Evolutionary conservation across 106 monocot genomes (phyloP), one percentile per base, ranked within the genome.

Genomic region (Apostasia shenzhenica): DNA sequence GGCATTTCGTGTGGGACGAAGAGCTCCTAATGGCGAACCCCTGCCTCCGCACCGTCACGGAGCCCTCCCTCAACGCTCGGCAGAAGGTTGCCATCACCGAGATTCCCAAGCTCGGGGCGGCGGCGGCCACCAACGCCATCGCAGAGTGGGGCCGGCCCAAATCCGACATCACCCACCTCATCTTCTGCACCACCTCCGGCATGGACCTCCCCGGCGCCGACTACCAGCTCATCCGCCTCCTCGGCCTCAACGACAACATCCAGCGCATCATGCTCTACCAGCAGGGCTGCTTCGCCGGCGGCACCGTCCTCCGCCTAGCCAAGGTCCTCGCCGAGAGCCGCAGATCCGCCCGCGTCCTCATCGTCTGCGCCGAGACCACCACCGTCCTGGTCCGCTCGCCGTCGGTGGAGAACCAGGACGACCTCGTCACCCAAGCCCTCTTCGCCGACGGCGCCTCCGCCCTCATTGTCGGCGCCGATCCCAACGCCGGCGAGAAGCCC

Each of bases 251-350:
- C 13, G 3, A 2, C 14, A 44, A 41, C 56, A 59, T 47, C 46
- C 57, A 70, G 70, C 57, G 70, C 5, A 13, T 70, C 58, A 70
- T 58, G 70, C 58, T 70, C 45, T 70, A 70, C 70, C 70, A 70
- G 47, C 1, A 26, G 26, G 26, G 26, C 26, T 26, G 26, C 26
- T 26, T 26, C 26, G 26, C 26, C 26, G 26, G 26, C 26, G 26
- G 26, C 26, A 26, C 26, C 26, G 26, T 26, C 26, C 26, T 26
- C 26, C 26, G 26, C 26, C 53, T 68, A 5, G 68, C 68, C 39
- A 68, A 68, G 54, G 68, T 54, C 68, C 11, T 68, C 12, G 53
- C 68, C 42, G 47, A 69, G 67, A 59, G 41, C 2, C 37, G 41
- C 37, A 5, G 0, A 26, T 26, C 6, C 1, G 14, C 59, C 59